phyloP scores from a whole-genome alignment of 352 stramenopile species.

The Globisporangium barbulae region DNA sequence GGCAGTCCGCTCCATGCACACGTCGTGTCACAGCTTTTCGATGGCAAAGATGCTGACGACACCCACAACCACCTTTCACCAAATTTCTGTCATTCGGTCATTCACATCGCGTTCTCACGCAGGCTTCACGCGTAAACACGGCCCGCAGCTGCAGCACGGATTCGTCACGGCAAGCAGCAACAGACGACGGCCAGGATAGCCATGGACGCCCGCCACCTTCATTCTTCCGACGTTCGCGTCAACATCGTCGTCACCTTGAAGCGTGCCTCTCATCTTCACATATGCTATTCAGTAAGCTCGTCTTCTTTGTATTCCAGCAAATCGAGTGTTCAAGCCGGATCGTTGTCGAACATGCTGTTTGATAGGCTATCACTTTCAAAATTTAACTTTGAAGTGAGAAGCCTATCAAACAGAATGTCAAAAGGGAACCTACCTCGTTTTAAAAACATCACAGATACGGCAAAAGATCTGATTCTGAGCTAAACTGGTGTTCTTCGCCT shows the following conservation, averaged over 20 bases:
- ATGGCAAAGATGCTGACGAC: background rate
- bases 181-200: background rate
- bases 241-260: background rate
- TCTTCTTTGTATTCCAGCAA: background rate
- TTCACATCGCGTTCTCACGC: background rate
- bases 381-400: too few species aligned
- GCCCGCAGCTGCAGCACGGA: background rate
- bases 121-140: too few species aligned
- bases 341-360: background rate
- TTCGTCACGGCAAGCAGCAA: background rate
- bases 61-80: background rate
- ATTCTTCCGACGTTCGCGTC: constrained; percentile 4
- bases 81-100: background rate
- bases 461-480: too few species aligned
- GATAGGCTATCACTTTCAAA: background rate
- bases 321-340: background rate
- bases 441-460: too few species aligned
- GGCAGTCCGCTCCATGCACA: background rate
- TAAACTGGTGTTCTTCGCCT: too few species aligned
- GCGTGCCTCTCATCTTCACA: background rate
- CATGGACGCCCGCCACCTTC: background rate
- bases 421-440: too few species aligned
- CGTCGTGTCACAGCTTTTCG: background rate
- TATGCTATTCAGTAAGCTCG: background rate
- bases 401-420: too few species aligned